Evolutionary conservation across 2,329 filamentous ascomycete genomes (phyloP), one percentile per base, ranked within the genome.

Genomic region (Diaporthe sp.): DNA sequence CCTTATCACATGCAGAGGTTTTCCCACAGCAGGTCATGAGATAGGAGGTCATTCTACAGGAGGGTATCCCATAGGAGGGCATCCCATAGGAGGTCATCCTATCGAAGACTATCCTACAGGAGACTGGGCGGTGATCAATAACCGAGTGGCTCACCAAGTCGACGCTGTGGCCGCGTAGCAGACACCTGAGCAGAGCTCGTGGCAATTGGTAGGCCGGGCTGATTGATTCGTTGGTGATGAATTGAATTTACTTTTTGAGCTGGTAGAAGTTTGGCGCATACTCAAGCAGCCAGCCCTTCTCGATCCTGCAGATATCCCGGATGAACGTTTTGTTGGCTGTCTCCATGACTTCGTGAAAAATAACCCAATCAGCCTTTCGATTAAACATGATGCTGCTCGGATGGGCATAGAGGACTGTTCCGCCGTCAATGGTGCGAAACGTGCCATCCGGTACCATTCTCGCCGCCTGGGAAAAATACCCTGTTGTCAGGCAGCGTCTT

Each of bases 331-430:
- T 98, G 77, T 90, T 91, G 13, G 93, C 91, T 6, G 94, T 97
- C 85, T 98, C 94, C 88, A 98, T 91, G 50, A 98, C 91, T 84
- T 98, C 96, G 79, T 97, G 94, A 81, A 98, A 99, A 44, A 99
- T 90, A 13, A 98, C 95, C 95, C 96, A 98, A 77, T 98, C 95
- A 15, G 95, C 95, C 85, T 97, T 98, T 73, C 96, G 92, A 83
- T 98, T 97, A 86, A 98, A 98, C 92, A 98, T 95, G 78, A 98
- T 85, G 51, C 94, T 97, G 80, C 92, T 97, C 0, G 97, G 97
- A 83, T 99, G 97, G 30, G 95, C 95, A 85, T 97, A 90, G 70
- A 98, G 86, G 6, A 92, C 90, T 68, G 93, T 93, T 51, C 91
- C 92, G 39, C 95, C 95, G 75, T 92, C 92, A n/a, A 98, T 92